A percentile compares a stretch with the other conserved stretches of the same genome.
Conservation (phyloP, 805 yeast genomes). For the Saccharomycopsis sp. region DNA sequence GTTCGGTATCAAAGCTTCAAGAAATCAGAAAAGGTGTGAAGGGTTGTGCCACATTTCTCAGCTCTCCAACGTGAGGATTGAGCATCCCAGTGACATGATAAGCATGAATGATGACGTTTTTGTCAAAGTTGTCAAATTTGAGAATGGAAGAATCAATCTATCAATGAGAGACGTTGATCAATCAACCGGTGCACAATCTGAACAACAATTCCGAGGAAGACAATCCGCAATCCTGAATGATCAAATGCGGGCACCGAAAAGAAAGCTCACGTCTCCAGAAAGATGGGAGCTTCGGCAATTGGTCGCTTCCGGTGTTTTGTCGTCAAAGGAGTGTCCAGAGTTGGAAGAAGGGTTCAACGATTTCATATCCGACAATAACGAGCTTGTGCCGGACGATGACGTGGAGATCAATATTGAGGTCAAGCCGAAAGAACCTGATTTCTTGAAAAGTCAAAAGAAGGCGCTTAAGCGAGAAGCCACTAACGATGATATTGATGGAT, state of each 20-base stretch:
- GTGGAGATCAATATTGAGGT: conserved; percentile 67
- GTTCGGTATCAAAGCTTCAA: conserved; percentile 28
- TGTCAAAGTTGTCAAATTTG: conserved; percentile 46
- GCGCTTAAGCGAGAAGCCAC: conserved; percentile 26
- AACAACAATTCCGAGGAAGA: neutral
- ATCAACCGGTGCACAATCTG: conserved; percentile 38
- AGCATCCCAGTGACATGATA: conserved; percentile 52
- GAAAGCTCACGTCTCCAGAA: conserved; percentile 72
- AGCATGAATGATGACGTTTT: conserved; percentile 50
- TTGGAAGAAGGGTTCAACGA: conserved; percentile 32
- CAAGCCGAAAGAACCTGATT: conserved; percentile 59
- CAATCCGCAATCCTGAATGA: too few relatives aligned
- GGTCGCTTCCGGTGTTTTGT: conserved; percentile 67
- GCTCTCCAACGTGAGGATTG: conserved; percentile 41
- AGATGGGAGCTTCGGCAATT: conserved; percentile 84
- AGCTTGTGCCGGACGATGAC: conserved; percentile 28
- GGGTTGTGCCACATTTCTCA: conserved; percentile 79
- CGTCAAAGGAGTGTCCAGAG: conserved; percentile 63
- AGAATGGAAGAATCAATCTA: conserved; percentile 42
- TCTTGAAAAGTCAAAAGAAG: conserved; percentile 31
- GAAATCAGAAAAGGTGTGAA: conserved; percentile 26
- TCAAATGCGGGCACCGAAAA: conserved; percentile 24
- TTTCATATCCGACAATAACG: conserved; percentile 15
- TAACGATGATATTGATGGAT: conserved; percentile 36
- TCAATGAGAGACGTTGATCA: conserved; percentile 72